Evolutionary conservation across 179 eudicot species (phyloP), one percentile per base, ranked within the genome.

Genomic region (Gypsophila paniculata): DNA sequence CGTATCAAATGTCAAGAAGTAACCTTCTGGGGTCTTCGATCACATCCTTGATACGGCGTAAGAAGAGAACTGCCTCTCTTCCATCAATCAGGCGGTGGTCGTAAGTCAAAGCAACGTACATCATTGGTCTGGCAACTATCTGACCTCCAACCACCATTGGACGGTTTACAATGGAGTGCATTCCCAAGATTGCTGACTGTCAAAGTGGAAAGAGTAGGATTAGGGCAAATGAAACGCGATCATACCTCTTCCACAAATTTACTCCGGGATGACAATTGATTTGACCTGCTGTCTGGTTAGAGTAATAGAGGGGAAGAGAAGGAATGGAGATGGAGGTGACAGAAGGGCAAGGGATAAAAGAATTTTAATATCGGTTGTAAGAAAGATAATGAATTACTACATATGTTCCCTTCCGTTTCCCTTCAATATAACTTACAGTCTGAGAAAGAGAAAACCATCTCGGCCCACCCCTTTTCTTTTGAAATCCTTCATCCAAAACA

Each of bases 61-160:
- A 79, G 85, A 95, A 95, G 81, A 87, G 89, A 9, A 95, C 99
- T 0, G 96, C 99, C 88, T 95, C 99, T 90, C 99, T 92, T 38
- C 99, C 99, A 72, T 95, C 99, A 74, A 95, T 95, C 71, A 95
- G 93, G 80, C 98, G 79, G 80, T 95, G 99, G 75, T 95, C 98
- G 69, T 95, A 95, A 32, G 99, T 92, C 66, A 95, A 80, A 49
- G 99, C 99, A 69, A 92, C 82, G 81, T 92, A 85, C 99, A 95
- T 95, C 97, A 95, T 92, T 5, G 99, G 99, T 80, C 98, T 85
- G 15, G 99, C 77, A 39, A 89, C 88, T 22, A 95, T 57, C 82
- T 83, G 82, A 44, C 98, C 96, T 77, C 93, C 99, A 70, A 95
- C 96, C 22, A 92, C 99, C 99, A 95, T 92, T 0, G 99, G 96